Base-by-base conservation (phyloP, 805 yeast species). In the Ogataea allantospora region DNA sequence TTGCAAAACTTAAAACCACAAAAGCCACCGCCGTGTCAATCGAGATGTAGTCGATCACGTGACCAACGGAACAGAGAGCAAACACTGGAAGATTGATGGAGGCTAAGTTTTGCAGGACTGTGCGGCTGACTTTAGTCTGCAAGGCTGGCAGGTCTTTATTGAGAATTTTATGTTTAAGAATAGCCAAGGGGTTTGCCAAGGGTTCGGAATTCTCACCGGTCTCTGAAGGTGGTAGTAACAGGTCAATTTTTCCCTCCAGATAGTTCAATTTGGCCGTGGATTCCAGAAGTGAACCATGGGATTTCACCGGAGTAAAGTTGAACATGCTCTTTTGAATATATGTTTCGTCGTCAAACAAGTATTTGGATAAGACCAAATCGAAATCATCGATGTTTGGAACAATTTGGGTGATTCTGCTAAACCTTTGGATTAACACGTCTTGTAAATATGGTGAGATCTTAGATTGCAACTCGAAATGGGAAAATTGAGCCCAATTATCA, bases 391-490 rank as follows among this genome's bases (percentile, higher is more conserved):
- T 52, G 36, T 53, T 60, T 25, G 55, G 46, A 17, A 63, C 23
- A n/a, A 62, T 40, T 42, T 55, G 58, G 16, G 55, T 49, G 4
- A 64, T 45, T 22, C 53, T 53, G 15, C 58, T 48, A 32, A 58
- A 59, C 21, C 54, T 49, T 12, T 47, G 48, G 17, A 61, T 43
- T 5, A 62, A 38, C 2, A 48, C 42, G 17, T 53, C 43, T 3
- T 60, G 53, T 26, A 60, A 36, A 29, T 54, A 62, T 7, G 65
- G 66, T 1, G 46, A 44, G 10, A 63, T 53, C 14, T 50, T 50
- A 1, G 63, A 48, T 38, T 64, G 68, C 23, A 64, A 40, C 38
- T 62, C 66, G 31, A 55, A 49, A 48, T 64, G 68, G 3, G 66
- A 54, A 7, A 36, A 30, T 42, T 61, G 65, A 1, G 65, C 47